Base-by-base conservation (phyloP, 2,329 filamentous ascomycete genomes). In the Aspergillus sp. region DNA sequence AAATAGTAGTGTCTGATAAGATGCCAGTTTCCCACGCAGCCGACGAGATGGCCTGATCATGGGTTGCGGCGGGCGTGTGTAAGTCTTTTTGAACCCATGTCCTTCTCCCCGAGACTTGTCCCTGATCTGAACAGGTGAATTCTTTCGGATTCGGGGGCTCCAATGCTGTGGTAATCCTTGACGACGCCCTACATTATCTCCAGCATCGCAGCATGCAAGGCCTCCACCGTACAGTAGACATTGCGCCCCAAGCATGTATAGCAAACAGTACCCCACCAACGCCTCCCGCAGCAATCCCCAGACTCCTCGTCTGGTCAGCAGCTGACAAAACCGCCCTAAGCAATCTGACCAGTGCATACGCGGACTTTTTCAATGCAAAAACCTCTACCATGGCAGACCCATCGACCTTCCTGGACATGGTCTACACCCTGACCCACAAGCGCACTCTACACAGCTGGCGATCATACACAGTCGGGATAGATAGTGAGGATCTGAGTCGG, bases 141-240 rank as follows among this genome's bases (percentile, higher is more conserved):
- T 74, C 68, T 7, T 79, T 79, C 55, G 77, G 77, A 7, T 75
- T 72, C 54, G 75, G 74, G 6, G 76, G 76, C 0, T 67, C 74
- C 1, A 76, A 76, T 57, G 68, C 74, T 0, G 74, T 77, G 54
- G 67, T 69, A 31, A 68, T 78, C 6, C 48, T 78, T 30, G 74
- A 77, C 46, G 69, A 74, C 30, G 71, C 69, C 11, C 66, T 65
- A 11, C 41, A 61, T 30, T 59, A 53, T 9, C 53, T 59, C 1
- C 34, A 43, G 13, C 11, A 23, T 3, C 28, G 25, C 13, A 45
- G 45, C 4, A 17, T 64, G 13, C 25, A 11, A 9, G 53, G 59
- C 9, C 30, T n/a, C 28, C 54, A 53, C 25, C 25, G n/a, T 15
- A 61, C 52, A 9, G 17, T 28, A 2, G 25, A 28, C 25, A 28